These are phyloP conservation scores for Coelastrella sp. DNA, from an alignment of 139 green algal species.

Conservation along the genomic window DNA sequence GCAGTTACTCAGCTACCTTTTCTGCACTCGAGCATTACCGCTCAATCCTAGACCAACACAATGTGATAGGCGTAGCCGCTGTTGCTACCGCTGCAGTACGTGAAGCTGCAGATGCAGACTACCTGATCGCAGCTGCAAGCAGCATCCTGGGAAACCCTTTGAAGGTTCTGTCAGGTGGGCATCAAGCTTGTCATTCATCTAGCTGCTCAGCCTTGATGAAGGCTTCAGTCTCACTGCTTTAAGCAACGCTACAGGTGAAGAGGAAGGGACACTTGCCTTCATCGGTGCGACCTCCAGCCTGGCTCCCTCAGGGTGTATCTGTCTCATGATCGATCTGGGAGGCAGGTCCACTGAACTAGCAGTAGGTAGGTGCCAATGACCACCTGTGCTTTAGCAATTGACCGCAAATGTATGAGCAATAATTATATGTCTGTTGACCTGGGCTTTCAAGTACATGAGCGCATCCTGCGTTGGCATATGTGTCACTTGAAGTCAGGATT, in stretches of 20 bases:
- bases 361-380: constrained; percentile 27
- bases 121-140: neutral
- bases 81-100: constrained; percentile 29
- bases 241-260: neutral
- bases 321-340: constrained; percentile 25
- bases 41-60: neutral
- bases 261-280: constrained; percentile 20
- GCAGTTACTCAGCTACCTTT: too few relatives aligned
- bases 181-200: neutral
- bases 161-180: constrained; percentile 15
- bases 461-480: too few relatives aligned
- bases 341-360: constrained; percentile 34
- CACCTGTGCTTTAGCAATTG: too few relatives aligned
- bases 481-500: too few relatives aligned
- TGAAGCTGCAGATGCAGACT: neutral
- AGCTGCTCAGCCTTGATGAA: neutral
- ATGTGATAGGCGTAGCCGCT: neutral
- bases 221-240: neutral
- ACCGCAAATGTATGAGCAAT: too few relatives aligned
- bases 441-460: too few relatives aligned
- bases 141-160: neutral
- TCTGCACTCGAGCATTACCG: neutral
- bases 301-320: neutral
- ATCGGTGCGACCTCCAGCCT: constrained; percentile 4
- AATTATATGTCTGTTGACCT: too few relatives aligned